Evolutionary conservation across 768 basidiomycete species (phyloP), one percentile per base, ranked within the genome.

Genomic region (Trametes gibbosa): DNA sequence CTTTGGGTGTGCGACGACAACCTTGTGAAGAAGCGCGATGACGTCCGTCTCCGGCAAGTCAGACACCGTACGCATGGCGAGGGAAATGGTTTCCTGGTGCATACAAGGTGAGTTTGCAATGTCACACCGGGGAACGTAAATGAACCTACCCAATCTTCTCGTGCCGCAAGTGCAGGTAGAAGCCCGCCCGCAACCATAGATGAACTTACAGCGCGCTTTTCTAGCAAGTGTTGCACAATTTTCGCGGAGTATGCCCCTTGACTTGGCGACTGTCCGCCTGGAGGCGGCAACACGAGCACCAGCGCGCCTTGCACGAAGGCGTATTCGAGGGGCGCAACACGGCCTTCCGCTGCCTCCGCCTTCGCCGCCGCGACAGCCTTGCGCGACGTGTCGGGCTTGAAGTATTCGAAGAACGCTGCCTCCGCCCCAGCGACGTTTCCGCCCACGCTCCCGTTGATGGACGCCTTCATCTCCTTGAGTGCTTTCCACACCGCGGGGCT

Each of bases 31-130:
- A 3, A 78, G 73, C 29, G 79, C 76, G 23, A 89, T 76, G 39
- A 92, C 68, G 61, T 90, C 86, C 16, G 74, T 65, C 69, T 92
- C 90, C 1, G 85, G 74, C 56, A 93, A 64, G 68, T 93, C 90
- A 6, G 75, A 66, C 19, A 92, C 83, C 2, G 67, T 73, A 3
- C 73, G 70, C 48, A 91, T 71, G 32, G 87, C 79, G 13, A 83
- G 63, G 58, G 79, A 67, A 42, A 89, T 75, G 4, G 71, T 63
- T 42, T 62, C 59, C 74, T 76, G 19, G 2, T 8, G 23, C n/a
- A 24, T 10, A 4, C 29, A n/a, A 10, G 34, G 10, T 43, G 3
- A 47, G 2, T 42, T n/a, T 48, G 16, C 37, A 50, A 34, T 12
- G 25, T 23, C 4, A 10, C 4, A 10, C 9, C 5, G 3, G 16